Evolutionary conservation across 352 stramenopile genomes (phyloP).

Genomic region (Elongisporangium prolatum): DNA sequence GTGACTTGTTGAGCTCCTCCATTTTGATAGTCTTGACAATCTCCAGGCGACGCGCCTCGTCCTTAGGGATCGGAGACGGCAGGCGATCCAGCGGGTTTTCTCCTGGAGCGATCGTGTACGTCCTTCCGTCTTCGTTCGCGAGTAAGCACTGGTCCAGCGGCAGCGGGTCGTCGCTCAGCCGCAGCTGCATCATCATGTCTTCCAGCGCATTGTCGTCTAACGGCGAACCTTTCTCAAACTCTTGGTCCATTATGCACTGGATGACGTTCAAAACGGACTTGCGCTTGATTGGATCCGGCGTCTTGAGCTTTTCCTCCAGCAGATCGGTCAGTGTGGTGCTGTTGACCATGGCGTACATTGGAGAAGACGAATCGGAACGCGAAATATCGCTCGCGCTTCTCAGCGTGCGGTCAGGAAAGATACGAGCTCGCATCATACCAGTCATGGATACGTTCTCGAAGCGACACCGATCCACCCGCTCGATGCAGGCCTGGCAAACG

Average conservation of each 20-base stretch:
- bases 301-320: neutral
- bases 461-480: constrained; percentile 30
- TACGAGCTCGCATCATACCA: constrained; percentile 10
- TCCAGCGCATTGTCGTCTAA: neutral
- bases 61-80: neutral
- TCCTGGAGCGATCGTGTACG: constrained; percentile 13
- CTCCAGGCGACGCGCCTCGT: neutral
- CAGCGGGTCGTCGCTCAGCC: constrained; percentile 12
- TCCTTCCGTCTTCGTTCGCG: constrained; percentile 19
- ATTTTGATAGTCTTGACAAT: neutral
- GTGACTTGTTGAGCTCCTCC: neutral
- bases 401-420: neutral
- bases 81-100: neutral
- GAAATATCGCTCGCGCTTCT: neutral
- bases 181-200: constrained; percentile 10
- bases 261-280: neutral
- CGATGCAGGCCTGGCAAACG: constrained; percentile 30
- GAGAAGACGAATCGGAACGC: neutral
- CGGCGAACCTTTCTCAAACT: neutral
- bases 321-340: neutral
- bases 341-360: neutral
- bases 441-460: constrained; percentile 32
- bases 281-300: neutral
- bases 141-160: constrained; percentile 22
- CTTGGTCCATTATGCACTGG: neutral